These are phyloP conservation scores for Monilinia aucupariae DNA, from an alignment of 2,329 filamentous ascomycete genomes.

Conservation along the genomic window DNA sequence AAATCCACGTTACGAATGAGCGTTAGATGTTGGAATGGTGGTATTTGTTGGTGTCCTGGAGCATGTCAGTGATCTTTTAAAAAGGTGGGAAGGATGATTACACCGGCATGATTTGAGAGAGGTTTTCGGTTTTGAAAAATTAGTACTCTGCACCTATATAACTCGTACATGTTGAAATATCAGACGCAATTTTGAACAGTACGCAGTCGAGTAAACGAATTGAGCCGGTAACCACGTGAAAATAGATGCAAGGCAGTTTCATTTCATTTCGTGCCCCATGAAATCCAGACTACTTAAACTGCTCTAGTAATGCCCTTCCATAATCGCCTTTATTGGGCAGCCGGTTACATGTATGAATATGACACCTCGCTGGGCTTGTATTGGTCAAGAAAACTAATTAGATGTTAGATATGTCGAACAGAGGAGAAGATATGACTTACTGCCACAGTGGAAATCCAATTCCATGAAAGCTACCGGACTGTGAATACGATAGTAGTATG, in stretches of 20 bases:
- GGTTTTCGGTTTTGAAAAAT: neutral
- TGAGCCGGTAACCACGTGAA: neutral
- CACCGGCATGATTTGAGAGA: neutral
- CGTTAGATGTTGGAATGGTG: neutral
- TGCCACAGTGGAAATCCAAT: slow-evolving; percentile 72
- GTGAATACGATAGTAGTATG: slow-evolving; percentile 75
- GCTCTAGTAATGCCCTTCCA: slow-evolving; percentile 42
- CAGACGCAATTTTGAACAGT: neutral
- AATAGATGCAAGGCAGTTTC: neutral
- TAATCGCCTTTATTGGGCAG: slow-evolving; percentile 75
- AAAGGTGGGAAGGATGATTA: neutral
- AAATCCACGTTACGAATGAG: neutral
- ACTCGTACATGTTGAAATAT: neutral
- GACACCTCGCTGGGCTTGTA: slow-evolving; percentile 67
- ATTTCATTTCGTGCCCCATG: neutral
- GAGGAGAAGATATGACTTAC: slow-evolving; percentile 23
- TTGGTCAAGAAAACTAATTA: slow-evolving; percentile 65
- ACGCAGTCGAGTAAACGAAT: neutral
- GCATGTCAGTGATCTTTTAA: neutral
- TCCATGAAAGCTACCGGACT: slow-evolving; percentile 69
- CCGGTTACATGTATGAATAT: slow-evolving; percentile 69
- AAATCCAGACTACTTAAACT: neutral
- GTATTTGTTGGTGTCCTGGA: neutral
- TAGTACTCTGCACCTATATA: neutral
- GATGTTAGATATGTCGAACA: slow-evolving; percentile 8